These are phyloP conservation scores for Limnomonas spitsbergensis DNA, from an alignment of 139 green algal genomes.

Conservation along the genomic window DNA sequence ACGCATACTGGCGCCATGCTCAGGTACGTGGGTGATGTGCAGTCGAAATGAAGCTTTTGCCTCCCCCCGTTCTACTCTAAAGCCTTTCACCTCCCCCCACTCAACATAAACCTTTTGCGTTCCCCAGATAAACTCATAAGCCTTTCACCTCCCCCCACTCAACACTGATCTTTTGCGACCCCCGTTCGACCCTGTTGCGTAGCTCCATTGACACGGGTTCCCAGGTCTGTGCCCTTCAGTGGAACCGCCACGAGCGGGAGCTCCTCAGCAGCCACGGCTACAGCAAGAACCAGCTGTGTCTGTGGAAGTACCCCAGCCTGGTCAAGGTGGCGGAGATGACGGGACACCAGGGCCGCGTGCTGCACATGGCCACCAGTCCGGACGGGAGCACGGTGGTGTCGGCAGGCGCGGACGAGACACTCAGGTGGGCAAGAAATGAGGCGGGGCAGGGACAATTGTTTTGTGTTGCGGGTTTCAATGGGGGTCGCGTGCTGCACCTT, in stretches of 20 bases:
- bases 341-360: slow-evolving; percentile 85
- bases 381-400: slow-evolving; percentile 79
- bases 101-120: not conserved
- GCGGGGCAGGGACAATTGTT: too few relatives aligned
- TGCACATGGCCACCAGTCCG: slow-evolving; percentile 91
- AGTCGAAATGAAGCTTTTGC: too few relatives aligned
- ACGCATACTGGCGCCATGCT: slow-evolving; percentile 80
- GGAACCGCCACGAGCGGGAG: slow-evolving; percentile 95
- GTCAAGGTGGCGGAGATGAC: slow-evolving; percentile 86
- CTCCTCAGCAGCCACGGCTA: slow-evolving; percentile 97
- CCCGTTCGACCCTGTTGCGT: too few relatives aligned
- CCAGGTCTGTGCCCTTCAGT: slow-evolving; percentile 94
- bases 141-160: not conserved
- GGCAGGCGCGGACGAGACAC: slow-evolving; percentile 82
- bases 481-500: too few relatives aligned
- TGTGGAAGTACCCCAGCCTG: slow-evolving; percentile 87
- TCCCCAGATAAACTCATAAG: not conserved
- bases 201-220: slow-evolving; percentile 83
- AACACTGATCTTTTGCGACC: too few relatives aligned
- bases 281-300: slow-evolving; percentile 92
- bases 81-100: too few relatives aligned
- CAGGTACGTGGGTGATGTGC: slow-evolving; percentile 38
- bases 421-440: slow-evolving; percentile 56
- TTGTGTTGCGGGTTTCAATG: too few relatives aligned
- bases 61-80: too few relatives aligned